These are phyloP conservation scores for Plantago major DNA, from an alignment of 257 asterid genomes.

Conservation along the genomic window DNA sequence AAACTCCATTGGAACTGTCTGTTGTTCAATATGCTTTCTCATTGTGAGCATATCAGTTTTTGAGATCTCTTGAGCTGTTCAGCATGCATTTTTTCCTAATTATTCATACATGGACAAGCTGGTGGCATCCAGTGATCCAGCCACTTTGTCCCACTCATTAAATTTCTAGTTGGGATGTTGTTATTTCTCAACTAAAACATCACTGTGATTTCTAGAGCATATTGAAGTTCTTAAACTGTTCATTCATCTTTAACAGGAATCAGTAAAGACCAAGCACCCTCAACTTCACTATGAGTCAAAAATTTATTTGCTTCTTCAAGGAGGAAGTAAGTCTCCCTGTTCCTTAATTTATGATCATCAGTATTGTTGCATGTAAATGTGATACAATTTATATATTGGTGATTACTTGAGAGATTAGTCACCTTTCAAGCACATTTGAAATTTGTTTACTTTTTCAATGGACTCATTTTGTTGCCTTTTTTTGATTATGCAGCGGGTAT, in stretches of 20 bases:
- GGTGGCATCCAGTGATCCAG: too few species aligned
- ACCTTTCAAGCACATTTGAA: not conserved
- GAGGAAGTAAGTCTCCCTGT: conserved; percentile 41
- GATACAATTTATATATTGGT: not conserved
- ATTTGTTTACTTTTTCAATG: not conserved
- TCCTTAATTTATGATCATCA: not conserved
- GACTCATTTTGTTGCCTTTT: conserved; percentile 9
- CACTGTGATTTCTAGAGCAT: not conserved
- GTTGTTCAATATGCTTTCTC: not conserved
- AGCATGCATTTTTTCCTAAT: not conserved
- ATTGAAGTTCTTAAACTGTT: not conserved
- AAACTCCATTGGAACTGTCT: not conserved
- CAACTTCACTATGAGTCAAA: conserved; percentile 63
- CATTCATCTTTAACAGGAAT: conserved; percentile 32
- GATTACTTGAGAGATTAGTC: not conserved
- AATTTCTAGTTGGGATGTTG: not conserved
- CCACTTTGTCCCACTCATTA: too few species aligned
- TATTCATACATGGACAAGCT: not conserved
- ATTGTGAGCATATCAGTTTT: not conserved
- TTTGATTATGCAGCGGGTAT: conserved; percentile 42
- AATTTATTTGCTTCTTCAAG: conserved; percentile 58
- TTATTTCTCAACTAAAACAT: not conserved
- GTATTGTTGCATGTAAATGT: not conserved
- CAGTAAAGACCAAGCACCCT: conserved; percentile 61
- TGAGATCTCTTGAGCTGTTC: not conserved